Conservation (phyloP, 768 basidiomycete genomes). For the Kondoa malvinella region DNA sequence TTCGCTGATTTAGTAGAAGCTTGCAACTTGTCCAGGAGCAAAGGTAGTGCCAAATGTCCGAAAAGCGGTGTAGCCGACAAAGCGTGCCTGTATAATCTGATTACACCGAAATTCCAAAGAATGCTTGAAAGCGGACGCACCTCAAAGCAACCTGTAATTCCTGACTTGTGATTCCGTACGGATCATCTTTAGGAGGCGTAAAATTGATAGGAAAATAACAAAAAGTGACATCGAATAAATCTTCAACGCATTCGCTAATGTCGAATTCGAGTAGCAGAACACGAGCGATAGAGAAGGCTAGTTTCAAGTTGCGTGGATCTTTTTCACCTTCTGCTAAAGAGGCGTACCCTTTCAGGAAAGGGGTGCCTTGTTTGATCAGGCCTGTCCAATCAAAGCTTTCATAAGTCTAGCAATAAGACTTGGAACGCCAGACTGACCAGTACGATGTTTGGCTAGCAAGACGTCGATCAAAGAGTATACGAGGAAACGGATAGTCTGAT, state of each 20-base stretch:
- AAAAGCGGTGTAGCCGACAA: constrained; percentile 64
- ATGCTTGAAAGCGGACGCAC: constrained; percentile 28
- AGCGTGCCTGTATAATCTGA: constrained; percentile 40
- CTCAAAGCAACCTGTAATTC: constrained; percentile 59
- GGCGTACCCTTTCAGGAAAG: constrained; percentile 60
- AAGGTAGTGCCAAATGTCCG: constrained; percentile 62
- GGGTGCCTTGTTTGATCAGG: constrained; percentile 52
- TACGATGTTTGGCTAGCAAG: constrained; percentile 48
- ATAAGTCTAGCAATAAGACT: constrained; percentile 3
- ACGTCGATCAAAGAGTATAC: constrained; percentile 69
- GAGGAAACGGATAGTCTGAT: constrained; percentile 61
- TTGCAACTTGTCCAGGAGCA: constrained; percentile 80
- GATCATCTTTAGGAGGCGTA: constrained; percentile 80
- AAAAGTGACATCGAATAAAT: constrained; percentile 82
- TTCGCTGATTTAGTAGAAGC: constrained; percentile 67
- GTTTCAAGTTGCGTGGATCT: constrained; percentile 79
- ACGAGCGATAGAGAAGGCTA: constrained; percentile 75
- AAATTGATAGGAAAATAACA: constrained; percentile 99
- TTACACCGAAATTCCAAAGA: neutral
- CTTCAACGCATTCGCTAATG: constrained; percentile 56
- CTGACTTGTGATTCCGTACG: constrained; percentile 75
- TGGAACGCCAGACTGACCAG: constrained; percentile 13
- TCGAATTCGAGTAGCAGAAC: constrained; percentile 80
- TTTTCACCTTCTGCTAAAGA: constrained; percentile 84
- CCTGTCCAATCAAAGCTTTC: constrained; percentile 34